These are phyloP conservation scores for Forsythia viridissima DNA, from an alignment of 257 asterid genomes.

Conservation along the genomic window DNA sequence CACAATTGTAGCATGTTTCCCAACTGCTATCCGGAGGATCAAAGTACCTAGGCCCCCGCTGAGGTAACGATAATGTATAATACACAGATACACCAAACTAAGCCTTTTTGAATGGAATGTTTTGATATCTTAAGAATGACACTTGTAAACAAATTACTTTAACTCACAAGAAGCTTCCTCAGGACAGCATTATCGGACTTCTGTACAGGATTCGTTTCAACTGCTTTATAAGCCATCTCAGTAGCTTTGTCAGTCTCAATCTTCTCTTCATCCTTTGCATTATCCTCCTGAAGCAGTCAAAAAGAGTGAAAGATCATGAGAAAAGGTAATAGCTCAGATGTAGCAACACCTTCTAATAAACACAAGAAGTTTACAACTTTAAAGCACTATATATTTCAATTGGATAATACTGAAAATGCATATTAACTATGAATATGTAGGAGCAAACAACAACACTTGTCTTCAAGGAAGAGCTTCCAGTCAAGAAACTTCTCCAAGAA, in stretches of 20 bases:
- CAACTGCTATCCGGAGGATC: slow-evolving; percentile 89
- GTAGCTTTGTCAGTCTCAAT: slow-evolving; percentile 33
- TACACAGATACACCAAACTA: slow-evolving; percentile 27
- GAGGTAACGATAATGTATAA: slow-evolving; percentile 42
- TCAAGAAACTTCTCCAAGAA: background rate
- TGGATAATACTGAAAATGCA: background rate
- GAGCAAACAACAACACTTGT: background rate
- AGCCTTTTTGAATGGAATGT: slow-evolving; percentile 29
- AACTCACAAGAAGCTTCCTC: slow-evolving; percentile 98
- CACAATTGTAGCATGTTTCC: slow-evolving; percentile 95
- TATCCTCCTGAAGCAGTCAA: slow-evolving; percentile 47
- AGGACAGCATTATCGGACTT: slow-evolving; percentile 57
- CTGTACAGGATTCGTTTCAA: slow-evolving; percentile 47
- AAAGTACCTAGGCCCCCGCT: slow-evolving; percentile 99
- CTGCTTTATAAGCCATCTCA: slow-evolving; percentile 36
- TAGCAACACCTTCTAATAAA: background rate
- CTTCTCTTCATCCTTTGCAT: slow-evolving; percentile 43
- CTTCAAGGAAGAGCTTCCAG: background rate
- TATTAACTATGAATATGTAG: background rate
- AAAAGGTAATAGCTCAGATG: slow-evolving; percentile 4
- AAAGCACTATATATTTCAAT: background rate
- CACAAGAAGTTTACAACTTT: background rate
- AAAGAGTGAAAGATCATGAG: background rate
- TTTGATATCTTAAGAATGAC: slow-evolving; percentile 32
- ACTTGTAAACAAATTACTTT: slow-evolving; percentile 36